These are phyloP conservation scores for Penicillium verhagenii DNA, from an alignment of 495 filamentous ascomycete species.

Conservation along the genomic window DNA sequence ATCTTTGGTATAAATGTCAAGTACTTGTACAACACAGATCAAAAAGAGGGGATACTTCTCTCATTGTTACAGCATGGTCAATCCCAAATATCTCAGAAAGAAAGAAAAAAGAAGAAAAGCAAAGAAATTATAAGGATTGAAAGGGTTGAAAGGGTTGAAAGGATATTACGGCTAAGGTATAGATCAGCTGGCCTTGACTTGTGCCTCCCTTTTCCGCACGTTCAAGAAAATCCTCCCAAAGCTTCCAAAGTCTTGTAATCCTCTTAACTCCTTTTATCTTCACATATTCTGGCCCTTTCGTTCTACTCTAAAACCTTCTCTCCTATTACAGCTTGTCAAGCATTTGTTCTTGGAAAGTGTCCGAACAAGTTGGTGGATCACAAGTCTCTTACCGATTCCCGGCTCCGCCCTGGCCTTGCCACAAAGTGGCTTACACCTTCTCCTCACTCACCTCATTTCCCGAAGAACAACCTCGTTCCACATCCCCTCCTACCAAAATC, in stretches of 20 bases:
- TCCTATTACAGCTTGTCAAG: no score
- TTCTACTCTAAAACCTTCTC: not conserved
- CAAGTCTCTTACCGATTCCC: slow-evolving; percentile 26
- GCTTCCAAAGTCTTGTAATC: not conserved
- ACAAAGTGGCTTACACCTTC: slow-evolving; percentile 35
- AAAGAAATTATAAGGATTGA: not conserved
- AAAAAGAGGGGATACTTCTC: no score
- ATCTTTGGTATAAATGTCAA: no score
- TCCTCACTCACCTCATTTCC: slow-evolving; percentile 19
- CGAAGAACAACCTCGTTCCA: not conserved
- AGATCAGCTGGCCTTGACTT: not conserved
- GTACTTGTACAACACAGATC: no score
- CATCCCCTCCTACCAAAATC: not conserved
- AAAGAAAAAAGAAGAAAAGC: not conserved
- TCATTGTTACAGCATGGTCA: no score
- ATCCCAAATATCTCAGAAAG: no score
- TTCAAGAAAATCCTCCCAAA: not conserved
- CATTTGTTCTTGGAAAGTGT: no score
- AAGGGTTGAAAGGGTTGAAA: not conserved
- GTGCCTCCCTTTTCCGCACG: not conserved
- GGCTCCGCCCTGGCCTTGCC: slow-evolving; percentile 34
- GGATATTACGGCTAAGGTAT: not conserved
- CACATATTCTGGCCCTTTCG: not conserved
- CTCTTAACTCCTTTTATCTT: not conserved
- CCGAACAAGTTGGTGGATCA: slow-evolving; percentile 2